Evolutionary conservation across 768 basidiomycete genomes (phyloP).

Genomic region (Pleurotus tuber-regium): DNA sequence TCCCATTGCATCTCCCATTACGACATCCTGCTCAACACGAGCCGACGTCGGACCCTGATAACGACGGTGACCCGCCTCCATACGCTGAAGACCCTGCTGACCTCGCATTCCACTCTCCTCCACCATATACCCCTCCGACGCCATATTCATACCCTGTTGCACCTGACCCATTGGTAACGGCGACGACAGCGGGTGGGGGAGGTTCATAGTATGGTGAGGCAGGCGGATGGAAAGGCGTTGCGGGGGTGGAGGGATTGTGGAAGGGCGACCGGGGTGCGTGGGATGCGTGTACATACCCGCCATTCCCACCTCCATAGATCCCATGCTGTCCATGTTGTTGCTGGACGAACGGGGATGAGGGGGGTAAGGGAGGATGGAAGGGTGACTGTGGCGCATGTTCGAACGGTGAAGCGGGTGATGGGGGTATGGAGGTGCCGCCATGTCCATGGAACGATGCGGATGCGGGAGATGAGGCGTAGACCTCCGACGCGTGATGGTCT

Average conservation of each 20-base stretch:
- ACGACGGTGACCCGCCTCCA: neutral
- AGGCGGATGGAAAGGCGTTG: neutral
- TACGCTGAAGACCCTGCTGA: neutral
- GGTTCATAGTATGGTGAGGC: slow-evolving; percentile 2
- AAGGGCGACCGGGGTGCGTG: no score
- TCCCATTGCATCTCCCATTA: no score
- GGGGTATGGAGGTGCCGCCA: neutral
- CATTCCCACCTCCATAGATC: no score
- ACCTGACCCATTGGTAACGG: no score
- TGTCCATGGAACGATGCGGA: no score
- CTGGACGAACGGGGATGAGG: neutral
- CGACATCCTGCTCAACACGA: slow-evolving; percentile 4
- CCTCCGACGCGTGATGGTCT: no score
- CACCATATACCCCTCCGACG: neutral
- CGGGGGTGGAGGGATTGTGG: no score
- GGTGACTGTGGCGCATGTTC: neutral
- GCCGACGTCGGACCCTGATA: neutral
- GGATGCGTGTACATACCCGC: no score
- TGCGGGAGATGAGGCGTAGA: no score
- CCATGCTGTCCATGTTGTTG: no score
- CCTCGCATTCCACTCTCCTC: neutral
- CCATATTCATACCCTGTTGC: neutral
- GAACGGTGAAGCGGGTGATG: neutral
- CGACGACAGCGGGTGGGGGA: neutral
- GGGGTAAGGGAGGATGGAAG: neutral